Conservation (phyloP, 2,329 filamentous ascomycete species). For the Sporothrix pallida region DNA sequence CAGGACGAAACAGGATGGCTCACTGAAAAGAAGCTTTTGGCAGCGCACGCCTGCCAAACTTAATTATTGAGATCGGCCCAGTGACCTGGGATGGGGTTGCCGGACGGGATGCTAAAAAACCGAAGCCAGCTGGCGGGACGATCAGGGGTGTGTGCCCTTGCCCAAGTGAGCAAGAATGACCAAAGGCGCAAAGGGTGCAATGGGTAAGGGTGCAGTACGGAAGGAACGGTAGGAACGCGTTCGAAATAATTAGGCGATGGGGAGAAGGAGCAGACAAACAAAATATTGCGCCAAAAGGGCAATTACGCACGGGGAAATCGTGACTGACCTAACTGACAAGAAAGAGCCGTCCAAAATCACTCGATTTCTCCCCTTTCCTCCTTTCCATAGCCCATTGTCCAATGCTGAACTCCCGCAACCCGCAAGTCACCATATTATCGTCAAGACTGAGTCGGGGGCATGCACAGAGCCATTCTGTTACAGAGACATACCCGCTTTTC, state of each 20-base stretch:
- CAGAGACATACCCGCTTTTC: constrained; percentile 12
- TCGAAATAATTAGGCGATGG: not conserved
- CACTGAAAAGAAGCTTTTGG: constrained; percentile 28
- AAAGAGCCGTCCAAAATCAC: not conserved
- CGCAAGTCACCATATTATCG: constrained; percentile 3
- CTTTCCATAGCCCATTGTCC: not conserved
- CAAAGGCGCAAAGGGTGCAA: not conserved
- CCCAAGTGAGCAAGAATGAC: constrained; percentile 2
- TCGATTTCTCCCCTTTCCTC: not conserved
- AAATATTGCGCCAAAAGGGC: constrained; percentile 1
- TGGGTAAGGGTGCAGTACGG: not conserved
- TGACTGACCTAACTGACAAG: not conserved
- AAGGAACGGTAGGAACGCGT: constrained; percentile 11
- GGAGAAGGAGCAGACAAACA: not conserved
- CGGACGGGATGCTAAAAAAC: constrained; percentile 36
- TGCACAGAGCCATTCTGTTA: constrained; percentile 2
- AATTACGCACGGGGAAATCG: constrained; percentile 13
- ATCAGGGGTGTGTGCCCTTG: constrained; percentile 30
- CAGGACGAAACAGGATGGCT: constrained; percentile 13
- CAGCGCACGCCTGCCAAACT: constrained; percentile 3
- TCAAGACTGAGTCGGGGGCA: not conserved
- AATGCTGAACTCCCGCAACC: not conserved
- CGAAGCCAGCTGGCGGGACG: constrained; percentile 35
- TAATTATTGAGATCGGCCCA: constrained; percentile 35
- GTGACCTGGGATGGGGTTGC: constrained; percentile 33